These are phyloP conservation scores for Leccinum longicurvipes DNA, from an alignment of 768 basidiomycete genomes.

Conservation along the genomic window DNA sequence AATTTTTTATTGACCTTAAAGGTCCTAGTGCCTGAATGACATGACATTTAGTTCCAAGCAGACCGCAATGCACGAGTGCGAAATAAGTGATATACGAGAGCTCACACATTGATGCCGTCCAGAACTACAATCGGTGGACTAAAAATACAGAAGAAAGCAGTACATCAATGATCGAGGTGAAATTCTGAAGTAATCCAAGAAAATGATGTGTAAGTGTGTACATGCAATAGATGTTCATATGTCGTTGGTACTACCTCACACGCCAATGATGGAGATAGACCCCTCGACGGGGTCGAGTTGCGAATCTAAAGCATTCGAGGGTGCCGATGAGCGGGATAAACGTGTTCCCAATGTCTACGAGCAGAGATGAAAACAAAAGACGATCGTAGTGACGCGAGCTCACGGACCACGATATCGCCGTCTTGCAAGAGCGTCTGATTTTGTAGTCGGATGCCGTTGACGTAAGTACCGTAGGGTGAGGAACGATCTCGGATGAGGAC, in stretches of 20 bases:
- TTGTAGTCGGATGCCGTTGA: constrained; percentile 43
- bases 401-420: constrained; percentile 45
- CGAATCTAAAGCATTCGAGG: constrained; percentile 38
- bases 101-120: not conserved
- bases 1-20: not conserved
- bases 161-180: not conserved
- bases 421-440: constrained; percentile 36
- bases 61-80: not conserved
- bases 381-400: not conserved
- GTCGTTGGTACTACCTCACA: constrained; percentile 11
- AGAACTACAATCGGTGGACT: not conserved
- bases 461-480: constrained; percentile 45
- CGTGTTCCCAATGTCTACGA: constrained; percentile 40
- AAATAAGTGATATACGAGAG: not conserved
- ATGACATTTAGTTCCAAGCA: not conserved
- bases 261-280: constrained; percentile 36
- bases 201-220: not conserved
- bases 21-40: not conserved
- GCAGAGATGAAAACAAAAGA: constrained; percentile 6
- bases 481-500: constrained; percentile 46
- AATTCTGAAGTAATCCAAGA: not conserved
- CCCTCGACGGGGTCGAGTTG: constrained; percentile 47
- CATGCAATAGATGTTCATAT: not conserved
- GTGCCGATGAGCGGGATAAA: constrained; percentile 37
- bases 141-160: constrained; percentile 4